Evolutionary conservation across 73 alveolate genomes (phyloP).

Genomic region (Effrenium voratum): DNA sequence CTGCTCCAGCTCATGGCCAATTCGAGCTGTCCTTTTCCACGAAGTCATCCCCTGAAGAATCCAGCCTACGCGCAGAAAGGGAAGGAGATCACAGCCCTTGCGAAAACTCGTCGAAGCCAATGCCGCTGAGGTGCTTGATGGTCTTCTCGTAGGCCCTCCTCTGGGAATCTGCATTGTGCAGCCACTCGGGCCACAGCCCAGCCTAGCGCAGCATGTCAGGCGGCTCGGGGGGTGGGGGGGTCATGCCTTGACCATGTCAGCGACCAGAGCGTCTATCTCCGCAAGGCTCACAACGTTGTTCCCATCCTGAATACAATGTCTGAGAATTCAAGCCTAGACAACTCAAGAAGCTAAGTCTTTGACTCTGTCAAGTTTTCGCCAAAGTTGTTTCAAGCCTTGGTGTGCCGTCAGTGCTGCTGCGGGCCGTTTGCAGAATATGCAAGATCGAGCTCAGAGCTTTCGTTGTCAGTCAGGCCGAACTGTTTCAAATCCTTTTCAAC

Average conservation of each 20-base stretch:
- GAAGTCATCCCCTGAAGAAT: slow-evolving; percentile 58
- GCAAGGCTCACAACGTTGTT: slow-evolving; percentile 92
- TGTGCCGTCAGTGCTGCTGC: not conserved
- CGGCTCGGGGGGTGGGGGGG: not conserved
- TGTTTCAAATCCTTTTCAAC: slow-evolving; percentile 79
- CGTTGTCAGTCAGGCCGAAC: slow-evolving; percentile 53
- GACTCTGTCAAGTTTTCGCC: slow-evolving; percentile 57
- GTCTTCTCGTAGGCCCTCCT: slow-evolving; percentile 88
- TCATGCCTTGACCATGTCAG: slow-evolving; percentile 65
- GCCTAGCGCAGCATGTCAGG: slow-evolving; percentile 39
- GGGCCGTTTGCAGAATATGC: not conserved
- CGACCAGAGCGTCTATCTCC: slow-evolving; percentile 80
- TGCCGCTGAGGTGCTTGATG: slow-evolving; percentile 14
- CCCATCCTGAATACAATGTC: slow-evolving; percentile 32
- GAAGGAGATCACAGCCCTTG: not conserved
- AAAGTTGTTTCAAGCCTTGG: slow-evolving; percentile 71
- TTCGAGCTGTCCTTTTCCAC: slow-evolving; percentile 51
- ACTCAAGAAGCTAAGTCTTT: not conserved
- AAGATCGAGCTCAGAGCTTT: not conserved
- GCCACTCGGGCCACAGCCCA: slow-evolving; percentile 79
- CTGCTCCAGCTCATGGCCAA: not conserved
- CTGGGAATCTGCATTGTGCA: slow-evolving; percentile 74
- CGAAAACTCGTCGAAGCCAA: not conserved
- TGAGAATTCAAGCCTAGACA: not conserved
- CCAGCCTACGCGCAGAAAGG: slow-evolving; percentile 7